These are phyloP conservation scores for Maudiozyma humilis DNA, from an alignment of 1,139 yeast genomes.

Conservation along the genomic window DNA sequence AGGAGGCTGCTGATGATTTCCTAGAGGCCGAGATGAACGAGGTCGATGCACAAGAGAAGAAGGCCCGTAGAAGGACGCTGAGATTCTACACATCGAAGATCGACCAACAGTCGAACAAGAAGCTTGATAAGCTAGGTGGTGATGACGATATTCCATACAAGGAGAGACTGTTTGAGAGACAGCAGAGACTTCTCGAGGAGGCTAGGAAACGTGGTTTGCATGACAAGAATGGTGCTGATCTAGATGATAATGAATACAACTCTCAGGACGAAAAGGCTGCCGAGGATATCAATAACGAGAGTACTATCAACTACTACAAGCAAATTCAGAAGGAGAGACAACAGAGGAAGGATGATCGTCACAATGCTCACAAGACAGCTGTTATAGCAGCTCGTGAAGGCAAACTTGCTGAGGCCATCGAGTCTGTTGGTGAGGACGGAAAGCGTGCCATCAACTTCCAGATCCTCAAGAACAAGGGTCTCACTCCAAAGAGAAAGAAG, in stretches of 20 bases:
- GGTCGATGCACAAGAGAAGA: slow-evolving; percentile 80
- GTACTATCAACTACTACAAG: slow-evolving; percentile 36
- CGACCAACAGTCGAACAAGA: slow-evolving; percentile 67
- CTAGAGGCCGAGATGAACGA: slow-evolving; percentile 62
- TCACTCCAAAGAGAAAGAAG: slow-evolving; percentile 86
- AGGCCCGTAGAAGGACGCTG: slow-evolving; percentile 69
- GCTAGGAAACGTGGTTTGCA: slow-evolving; percentile 77
- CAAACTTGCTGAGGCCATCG: slow-evolving; percentile 62
- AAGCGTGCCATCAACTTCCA: slow-evolving; percentile 94
- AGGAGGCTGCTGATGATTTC: slow-evolving; percentile 40
- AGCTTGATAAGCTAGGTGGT: slow-evolving; percentile 57
- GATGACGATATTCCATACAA: slow-evolving; percentile 90
- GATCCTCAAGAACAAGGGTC: slow-evolving; percentile 89
- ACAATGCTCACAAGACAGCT: slow-evolving; percentile 62
- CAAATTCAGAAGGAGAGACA: slow-evolving; percentile 42
- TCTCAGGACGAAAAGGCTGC: slow-evolving; percentile 43
- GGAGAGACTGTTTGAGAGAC: slow-evolving; percentile 83
- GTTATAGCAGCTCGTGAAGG: slow-evolving; percentile 81
- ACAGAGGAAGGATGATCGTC: slow-evolving; percentile 45
- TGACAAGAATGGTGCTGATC: slow-evolving; percentile 47
- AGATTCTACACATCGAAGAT: slow-evolving; percentile 96
- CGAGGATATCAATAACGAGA: slow-evolving; percentile 33
- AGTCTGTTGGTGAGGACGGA: slow-evolving; percentile 62
- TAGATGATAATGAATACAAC: slow-evolving; percentile 40
- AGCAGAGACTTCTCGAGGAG: slow-evolving; percentile 76